These are phyloP conservation scores for Marasmius tenuissimus DNA, from an alignment of 1,284 basidiomycete genomes.

Conservation along the genomic window DNA sequence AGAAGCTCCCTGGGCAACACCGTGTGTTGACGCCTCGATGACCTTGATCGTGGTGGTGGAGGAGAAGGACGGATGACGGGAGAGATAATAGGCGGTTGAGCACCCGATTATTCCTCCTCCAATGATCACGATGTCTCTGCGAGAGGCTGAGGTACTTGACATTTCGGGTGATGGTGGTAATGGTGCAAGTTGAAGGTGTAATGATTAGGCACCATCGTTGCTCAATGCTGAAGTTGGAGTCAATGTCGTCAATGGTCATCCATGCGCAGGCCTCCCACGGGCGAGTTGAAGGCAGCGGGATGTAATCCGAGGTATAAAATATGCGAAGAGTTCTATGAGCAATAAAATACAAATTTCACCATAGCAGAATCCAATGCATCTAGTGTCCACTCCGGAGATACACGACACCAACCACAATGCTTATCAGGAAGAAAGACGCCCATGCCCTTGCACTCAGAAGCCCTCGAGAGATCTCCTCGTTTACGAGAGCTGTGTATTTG, in stretches of 20 bases:
- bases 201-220: too few species aligned
- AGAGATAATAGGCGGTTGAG: constrained; percentile 82
- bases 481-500: background rate
- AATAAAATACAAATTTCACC: too few species aligned
- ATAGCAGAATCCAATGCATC: background rate
- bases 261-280: too few species aligned
- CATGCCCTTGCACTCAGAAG: background rate
- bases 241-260: too few species aligned
- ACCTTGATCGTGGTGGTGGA: constrained; percentile 53
- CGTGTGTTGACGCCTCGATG: constrained; percentile 72
- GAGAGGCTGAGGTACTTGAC: background rate
- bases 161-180: background rate
- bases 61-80: constrained; percentile 52
- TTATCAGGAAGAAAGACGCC: background rate
- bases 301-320: too few species aligned
- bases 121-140: constrained; percentile 37
- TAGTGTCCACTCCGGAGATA: background rate
- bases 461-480: background rate
- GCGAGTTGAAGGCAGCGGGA: too few species aligned
- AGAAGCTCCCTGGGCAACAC: constrained; percentile 76
- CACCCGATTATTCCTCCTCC: constrained; percentile 76
- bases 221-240: too few species aligned
- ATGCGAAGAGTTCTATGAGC: too few species aligned
- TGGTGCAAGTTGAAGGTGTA: too few species aligned
- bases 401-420: background rate